phyloP scores from a whole-genome alignment of 2,329 filamentous ascomycete species.

The Fusarium sp. region DNA sequence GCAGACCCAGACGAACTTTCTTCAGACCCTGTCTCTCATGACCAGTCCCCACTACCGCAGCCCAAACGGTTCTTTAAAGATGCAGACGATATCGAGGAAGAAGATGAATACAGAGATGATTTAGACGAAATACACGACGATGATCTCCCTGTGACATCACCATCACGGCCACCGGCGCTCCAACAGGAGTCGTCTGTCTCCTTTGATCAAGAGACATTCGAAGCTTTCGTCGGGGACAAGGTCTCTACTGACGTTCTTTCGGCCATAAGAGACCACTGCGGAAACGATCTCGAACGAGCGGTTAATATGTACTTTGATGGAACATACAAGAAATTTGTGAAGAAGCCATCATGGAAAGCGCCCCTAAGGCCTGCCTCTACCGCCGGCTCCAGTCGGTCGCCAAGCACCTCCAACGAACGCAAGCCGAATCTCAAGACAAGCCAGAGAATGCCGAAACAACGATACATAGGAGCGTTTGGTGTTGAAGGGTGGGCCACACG shows the following conservation, averaged over 20 bases:
- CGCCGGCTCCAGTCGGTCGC: conserved; percentile 9
- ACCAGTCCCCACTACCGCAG: conserved; percentile 35
- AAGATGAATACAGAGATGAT: conserved; percentile 23
- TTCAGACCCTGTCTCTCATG: conserved; percentile 39
- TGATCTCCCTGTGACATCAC: conserved; percentile 7
- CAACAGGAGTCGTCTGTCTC: conserved; percentile 43
- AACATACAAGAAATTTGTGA: conserved; percentile 66
- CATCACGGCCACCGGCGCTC: conserved; percentile 6
- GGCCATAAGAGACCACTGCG: conserved; percentile 63
- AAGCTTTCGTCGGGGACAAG: conserved; percentile 67
- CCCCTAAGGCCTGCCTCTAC: conserved; percentile 1
- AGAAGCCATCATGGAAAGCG: conserved; percentile 35
- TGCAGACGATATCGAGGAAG: conserved; percentile 33
- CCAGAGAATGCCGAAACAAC: conserved; percentile 49
- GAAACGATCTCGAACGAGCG: conserved; percentile 67
- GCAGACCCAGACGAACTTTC: conserved; percentile 46
- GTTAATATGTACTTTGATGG: conserved; percentile 77
- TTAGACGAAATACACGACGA: conserved; percentile 27
- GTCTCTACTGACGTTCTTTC: conserved; percentile 59
- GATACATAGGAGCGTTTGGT: conserved; percentile 93
- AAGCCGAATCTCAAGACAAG: conserved; percentile 14
- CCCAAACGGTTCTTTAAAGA: conserved; percentile 42
- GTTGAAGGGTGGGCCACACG: conserved; percentile 91
- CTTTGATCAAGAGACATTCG: conserved; percentile 68
- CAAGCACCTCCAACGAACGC: conserved; percentile 9